phyloP scores from a whole-genome alignment of 345 rosid genomes.

The Dipteronia dyeriana region DNA sequence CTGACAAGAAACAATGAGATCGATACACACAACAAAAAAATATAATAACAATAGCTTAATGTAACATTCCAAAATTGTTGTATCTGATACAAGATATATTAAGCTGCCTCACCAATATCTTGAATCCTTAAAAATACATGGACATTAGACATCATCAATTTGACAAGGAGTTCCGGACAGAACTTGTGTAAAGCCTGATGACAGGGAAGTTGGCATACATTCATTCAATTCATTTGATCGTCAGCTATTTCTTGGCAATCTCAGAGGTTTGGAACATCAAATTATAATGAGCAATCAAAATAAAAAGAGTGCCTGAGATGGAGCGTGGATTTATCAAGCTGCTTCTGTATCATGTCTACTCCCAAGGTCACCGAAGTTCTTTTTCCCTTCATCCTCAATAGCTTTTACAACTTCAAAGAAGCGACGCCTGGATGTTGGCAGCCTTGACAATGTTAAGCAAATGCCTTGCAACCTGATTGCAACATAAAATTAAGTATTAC shows the following conservation, averaged over 20 bases:
- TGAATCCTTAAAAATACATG: neutral
- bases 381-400: conserved; percentile 20
- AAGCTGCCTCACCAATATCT: neutral
- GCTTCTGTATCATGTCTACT: neutral
- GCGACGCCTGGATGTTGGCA: conserved; percentile 29
- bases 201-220: too few species aligned
- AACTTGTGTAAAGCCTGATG: too few species aligned
- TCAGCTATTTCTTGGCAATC: too few species aligned
- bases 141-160: neutral
- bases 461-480: conserved; percentile 22
- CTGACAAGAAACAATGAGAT: neutral
- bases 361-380: neutral
- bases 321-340: neutral
- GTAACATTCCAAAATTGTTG: neutral
- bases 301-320: neutral
- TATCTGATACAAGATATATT: neutral
- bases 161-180: neutral
- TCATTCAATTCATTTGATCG: too few species aligned
- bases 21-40: neutral
- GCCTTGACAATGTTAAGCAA: conserved; percentile 26
- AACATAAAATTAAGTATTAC: neutral
- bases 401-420: conserved; percentile 27
- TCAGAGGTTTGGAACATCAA: neutral
- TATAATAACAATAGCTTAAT: neutral
- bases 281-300: neutral